Evolutionary conservation across 2,329 filamentous ascomycete genomes (phyloP).

Genomic region (Penicillium nordicum): DNA sequence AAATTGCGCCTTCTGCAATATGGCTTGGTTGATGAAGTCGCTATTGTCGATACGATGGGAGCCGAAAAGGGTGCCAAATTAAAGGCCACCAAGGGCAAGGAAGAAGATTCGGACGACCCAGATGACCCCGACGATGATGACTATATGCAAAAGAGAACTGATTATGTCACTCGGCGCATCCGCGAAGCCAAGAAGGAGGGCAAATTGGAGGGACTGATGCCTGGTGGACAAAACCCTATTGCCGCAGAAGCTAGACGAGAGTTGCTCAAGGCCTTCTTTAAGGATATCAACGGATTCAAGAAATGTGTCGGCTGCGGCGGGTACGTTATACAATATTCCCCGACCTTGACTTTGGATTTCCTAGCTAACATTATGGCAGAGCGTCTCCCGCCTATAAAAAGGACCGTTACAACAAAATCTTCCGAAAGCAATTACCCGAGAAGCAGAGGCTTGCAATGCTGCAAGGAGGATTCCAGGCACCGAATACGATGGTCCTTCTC

Average conservation of each 20-base stretch:
- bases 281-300: constrained; percentile 65
- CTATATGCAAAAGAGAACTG: constrained; percentile 56
- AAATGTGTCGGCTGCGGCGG: constrained; percentile 65
- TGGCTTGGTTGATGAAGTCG: constrained; percentile 70
- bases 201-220: constrained; percentile 41
- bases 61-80: constrained; percentile 45
- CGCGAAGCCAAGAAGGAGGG: constrained; percentile 54
- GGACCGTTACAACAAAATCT: constrained; percentile 89
- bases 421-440: constrained; percentile 70
- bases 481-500: constrained; percentile 66
- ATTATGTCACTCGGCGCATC: constrained; percentile 72
- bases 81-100: constrained; percentile 46
- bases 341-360: constrained; percentile 3
- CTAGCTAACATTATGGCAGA: constrained; percentile 43
- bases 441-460: constrained; percentile 79
- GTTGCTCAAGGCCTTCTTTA: constrained; percentile 78
- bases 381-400: constrained; percentile 83
- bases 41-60: constrained; percentile 53
- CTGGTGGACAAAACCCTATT: constrained; percentile 73
- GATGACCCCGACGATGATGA: constrained; percentile 50
- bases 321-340: constrained; percentile 31
- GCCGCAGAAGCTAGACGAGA: constrained; percentile 71
- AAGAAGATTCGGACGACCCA: constrained; percentile 63
- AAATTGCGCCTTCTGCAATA: constrained; percentile 82
- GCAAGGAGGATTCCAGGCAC: constrained; percentile 62